A percentile compares a stretch with the other conserved stretches of the same genome.
phyloP scores from a whole-genome alignment of 1,284 basidiomycete genomes.

The Phellopilus nigrolimitatus region DNA sequence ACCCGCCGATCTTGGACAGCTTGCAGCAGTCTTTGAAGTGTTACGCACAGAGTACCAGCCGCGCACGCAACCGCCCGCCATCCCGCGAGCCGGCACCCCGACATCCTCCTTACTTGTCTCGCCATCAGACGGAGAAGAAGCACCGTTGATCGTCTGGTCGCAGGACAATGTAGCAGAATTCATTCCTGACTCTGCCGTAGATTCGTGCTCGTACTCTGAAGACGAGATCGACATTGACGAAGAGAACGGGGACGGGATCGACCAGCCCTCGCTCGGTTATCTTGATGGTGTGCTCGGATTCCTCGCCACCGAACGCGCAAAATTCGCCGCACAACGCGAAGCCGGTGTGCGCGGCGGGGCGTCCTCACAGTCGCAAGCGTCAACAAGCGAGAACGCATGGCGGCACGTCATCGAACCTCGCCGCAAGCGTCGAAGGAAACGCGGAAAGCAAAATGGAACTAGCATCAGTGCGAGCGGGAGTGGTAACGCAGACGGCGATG shows the following conservation, averaged over 20 bases:
- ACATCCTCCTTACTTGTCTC: conserved; percentile 18
- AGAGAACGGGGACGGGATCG: conserved; percentile 14
- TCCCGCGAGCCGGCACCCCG: conserved; percentile 23
- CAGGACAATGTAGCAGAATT: no score
- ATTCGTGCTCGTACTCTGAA: conserved; percentile 12
- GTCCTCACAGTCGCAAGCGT: conserved; percentile 25
- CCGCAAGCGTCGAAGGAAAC: conserved; percentile 47
- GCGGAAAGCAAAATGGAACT: conserved; percentile 12
- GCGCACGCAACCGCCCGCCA: conserved; percentile 24
- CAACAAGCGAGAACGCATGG: conserved; percentile 37
- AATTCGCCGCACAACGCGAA: conserved; percentile 38
- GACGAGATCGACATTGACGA: conserved; percentile 12
- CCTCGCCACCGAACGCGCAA: conserved; percentile 59
- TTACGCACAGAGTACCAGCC: conserved; percentile 49
- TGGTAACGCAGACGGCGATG: conserved; percentile 13
- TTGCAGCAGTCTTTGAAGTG: conserved; percentile 65
- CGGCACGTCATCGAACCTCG: conserved; percentile 35
- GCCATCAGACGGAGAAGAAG: conserved; percentile 16
- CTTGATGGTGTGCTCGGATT: conserved; percentile 62
- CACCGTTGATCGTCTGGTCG: conserved; percentile 13
- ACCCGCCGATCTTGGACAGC: conserved; percentile 71
- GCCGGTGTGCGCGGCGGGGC: conserved; percentile 23
- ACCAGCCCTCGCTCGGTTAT: conserved; percentile 54
- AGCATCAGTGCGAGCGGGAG: conserved; percentile 12
- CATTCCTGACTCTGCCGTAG: background rate